Evolutionary conservation across 805 yeast genomes (phyloP), one percentile per base, ranked within the genome.

Genomic region (Kodamaea neixiangensis): DNA sequence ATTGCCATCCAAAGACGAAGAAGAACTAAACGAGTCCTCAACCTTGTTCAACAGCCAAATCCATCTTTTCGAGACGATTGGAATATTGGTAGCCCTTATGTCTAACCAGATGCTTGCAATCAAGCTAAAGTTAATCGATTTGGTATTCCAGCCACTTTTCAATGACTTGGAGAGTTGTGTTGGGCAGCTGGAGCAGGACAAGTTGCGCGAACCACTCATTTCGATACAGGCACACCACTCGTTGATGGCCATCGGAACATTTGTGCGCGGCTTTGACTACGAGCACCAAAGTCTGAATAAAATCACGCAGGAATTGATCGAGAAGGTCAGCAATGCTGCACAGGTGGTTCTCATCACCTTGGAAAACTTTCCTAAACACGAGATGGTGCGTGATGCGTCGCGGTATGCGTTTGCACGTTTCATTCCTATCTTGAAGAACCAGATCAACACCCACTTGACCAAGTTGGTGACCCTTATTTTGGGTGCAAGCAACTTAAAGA

Each of bases 361-460:
- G 55, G 96, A 93, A 54, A 83, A 79, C 52, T 82, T 91, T 55
- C 77, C 83, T 49, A 78, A 80, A 38, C 77, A 76, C 54, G 90
- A 86, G 63, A 75, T 76, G 29, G 82, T 93, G 43, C 80, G 98
- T 63, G 97, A 90, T 58, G 86, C 97, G 3, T 77, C 93, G 3
- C 80, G 97, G 59, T 90, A 88, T 65, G 82, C 97, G 25, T 85
- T 92, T 69, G 89, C 97, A 9, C 80, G 98, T 54, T 78, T 94
- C 58, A 86, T 91, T 49, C 89, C 96, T 18, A 73, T 93, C 39
- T 72, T 94, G 59, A 72, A 71, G 50, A 82, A 74, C 62, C 62
- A 59, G 18, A 69, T 76, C 39, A 72, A 76, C 49, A 62, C 62
- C 7, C 75, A 80, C 44, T 75, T 89, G 66, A 85, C 86, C 55